phyloP scores from a whole-genome alignment of 2,329 filamentous ascomycete genomes.

The Paramyrothecium roridum region DNA sequence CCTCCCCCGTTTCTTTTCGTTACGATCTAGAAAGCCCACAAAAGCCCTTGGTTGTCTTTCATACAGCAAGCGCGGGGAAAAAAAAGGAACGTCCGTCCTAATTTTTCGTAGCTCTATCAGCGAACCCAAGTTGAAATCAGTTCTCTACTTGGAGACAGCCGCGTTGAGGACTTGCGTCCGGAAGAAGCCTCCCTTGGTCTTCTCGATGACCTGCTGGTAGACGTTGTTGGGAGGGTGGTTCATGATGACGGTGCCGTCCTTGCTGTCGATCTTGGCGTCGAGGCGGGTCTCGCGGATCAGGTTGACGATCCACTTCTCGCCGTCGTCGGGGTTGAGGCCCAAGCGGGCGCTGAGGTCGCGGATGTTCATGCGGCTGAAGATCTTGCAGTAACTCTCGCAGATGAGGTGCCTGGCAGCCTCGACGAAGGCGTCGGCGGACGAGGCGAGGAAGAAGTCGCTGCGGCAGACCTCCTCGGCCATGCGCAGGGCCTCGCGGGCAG shows the following conservation, averaged over 20 bases:
- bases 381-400: constrained; percentile 99
- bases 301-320: constrained; percentile 99
- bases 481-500: constrained; percentile 81
- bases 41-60: not conserved
- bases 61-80: not conserved
- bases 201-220: constrained; percentile 98
- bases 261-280: constrained; percentile 98
- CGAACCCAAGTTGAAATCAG: too few species aligned
- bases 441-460: constrained; percentile 91
- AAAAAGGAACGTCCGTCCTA: too few species aligned
- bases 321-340: constrained; percentile 87
- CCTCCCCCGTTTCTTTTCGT: too few species aligned
- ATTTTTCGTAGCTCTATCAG: not conserved
- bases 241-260: constrained; percentile 98
- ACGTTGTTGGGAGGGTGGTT: constrained; percentile 98
- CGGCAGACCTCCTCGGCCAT: constrained; percentile 89
- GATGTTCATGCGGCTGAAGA: constrained; percentile 97
- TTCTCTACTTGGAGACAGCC: constrained; percentile 55
- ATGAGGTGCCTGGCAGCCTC: constrained; percentile 94
- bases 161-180: constrained; percentile 87
- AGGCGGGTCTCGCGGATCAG: constrained; percentile 95
- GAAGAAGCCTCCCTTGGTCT: constrained; percentile 99
- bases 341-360: constrained; percentile 91
- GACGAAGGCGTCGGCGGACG: constrained; percentile 82
- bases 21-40: too few species aligned